These are phyloP conservation scores for Helichrysum umbraculigerum DNA, from an alignment of 129 eudicot genomes.

Conservation along the genomic window DNA sequence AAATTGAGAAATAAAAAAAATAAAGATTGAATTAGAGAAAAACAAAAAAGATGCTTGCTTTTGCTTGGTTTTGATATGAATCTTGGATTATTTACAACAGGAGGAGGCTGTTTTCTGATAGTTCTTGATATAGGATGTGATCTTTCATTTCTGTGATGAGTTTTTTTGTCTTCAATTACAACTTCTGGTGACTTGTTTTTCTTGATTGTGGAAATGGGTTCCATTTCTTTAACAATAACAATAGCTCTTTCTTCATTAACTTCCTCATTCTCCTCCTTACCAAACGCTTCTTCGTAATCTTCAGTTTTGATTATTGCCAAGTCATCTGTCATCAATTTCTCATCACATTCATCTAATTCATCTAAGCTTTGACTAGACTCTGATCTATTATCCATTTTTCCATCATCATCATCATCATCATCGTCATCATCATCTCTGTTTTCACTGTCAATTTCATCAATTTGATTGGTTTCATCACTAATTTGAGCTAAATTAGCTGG, in stretches of 20 bases:
- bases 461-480: constrained; percentile 19
- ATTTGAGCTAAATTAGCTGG: background rate
- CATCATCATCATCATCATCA: constrained; percentile 40
- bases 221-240: constrained; percentile 55
- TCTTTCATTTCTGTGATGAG: constrained; percentile 40
- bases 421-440: constrained; percentile 36
- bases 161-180: constrained; percentile 50
- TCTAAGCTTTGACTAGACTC: constrained; percentile 24
- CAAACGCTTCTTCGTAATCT: constrained; percentile 29
- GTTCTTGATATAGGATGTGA: constrained; percentile 39
- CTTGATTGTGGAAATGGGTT: constrained; percentile 26
- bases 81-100: constrained; percentile 43
- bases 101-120: constrained; percentile 42
- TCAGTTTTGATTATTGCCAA: constrained; percentile 22
- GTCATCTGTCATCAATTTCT: constrained; percentile 44
- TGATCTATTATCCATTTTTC: background rate
- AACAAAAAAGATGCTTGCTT: constrained; percentile 39
- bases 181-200: constrained; percentile 13
- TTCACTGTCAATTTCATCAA: constrained; percentile 29
- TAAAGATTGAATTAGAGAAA: background rate
- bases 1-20: constrained; percentile 11
- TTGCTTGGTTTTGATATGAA: constrained; percentile 56
- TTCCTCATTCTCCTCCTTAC: constrained; percentile 30
- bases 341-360: constrained; percentile 48
- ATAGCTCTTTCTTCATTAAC: constrained; percentile 44